Conservation (phyloP, 2,329 filamentous ascomycete genomes). For the Fusarium circinatum region DNA sequence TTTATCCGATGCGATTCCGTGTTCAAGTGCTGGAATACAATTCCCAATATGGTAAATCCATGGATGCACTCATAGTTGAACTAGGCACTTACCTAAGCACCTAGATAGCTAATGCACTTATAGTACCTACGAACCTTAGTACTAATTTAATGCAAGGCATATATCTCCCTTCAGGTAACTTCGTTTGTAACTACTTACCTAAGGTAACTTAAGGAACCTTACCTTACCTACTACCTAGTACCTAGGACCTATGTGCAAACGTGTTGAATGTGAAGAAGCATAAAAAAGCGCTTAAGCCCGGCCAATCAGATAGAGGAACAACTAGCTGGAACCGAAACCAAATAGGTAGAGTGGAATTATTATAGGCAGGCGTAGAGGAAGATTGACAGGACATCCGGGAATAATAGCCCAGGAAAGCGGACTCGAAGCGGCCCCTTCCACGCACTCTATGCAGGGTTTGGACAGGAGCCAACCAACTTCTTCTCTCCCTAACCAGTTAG, state of each 20-base stretch:
- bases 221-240: background rate
- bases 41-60: background rate
- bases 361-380: background rate
- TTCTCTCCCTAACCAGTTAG: background rate
- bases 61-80: background rate
- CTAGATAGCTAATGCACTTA: background rate
- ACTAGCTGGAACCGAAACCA: background rate
- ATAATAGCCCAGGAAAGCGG: constrained; percentile 28
- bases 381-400: constrained; percentile 20
- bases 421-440: constrained; percentile 20
- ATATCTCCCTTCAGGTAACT: background rate
- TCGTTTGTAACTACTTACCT: background rate
- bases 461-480: constrained; percentile 19
- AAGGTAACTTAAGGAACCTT: background rate
- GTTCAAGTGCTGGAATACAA: background rate
- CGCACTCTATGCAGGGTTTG: constrained; percentile 12
- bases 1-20: background rate
- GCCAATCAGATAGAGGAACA: background rate
- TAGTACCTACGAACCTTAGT: background rate
- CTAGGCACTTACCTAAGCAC: no score
- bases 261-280: background rate
- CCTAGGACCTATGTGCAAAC: background rate
- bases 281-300: background rate
- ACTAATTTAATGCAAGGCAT: background rate
- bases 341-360: background rate